Conservation (phyloP, 495 filamentous ascomycete species). For the Aspergillus ostianus region DNA sequence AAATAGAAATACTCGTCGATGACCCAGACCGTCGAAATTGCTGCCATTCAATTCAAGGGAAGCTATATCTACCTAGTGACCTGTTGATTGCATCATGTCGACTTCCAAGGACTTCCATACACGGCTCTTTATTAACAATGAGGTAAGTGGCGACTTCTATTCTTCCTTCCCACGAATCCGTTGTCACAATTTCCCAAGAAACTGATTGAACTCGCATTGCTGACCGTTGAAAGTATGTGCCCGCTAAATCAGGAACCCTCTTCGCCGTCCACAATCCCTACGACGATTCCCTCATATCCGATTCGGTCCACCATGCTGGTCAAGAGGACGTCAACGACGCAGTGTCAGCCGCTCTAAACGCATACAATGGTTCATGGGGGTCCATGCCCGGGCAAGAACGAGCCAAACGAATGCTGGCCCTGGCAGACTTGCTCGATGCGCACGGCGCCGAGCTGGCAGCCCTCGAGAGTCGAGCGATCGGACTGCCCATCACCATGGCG, state of each 20-base stretch:
- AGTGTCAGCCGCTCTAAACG: slow-evolving; percentile 9
- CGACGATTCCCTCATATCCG: slow-evolving; percentile 9
- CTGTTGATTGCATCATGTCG: neutral
- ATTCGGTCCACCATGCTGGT: slow-evolving; percentile 8
- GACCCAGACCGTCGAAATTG: too few species aligned
- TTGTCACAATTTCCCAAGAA: neutral
- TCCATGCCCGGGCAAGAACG: slow-evolving; percentile 4
- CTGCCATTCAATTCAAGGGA: too few species aligned
- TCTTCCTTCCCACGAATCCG: neutral
- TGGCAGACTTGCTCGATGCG: slow-evolving; percentile 14
- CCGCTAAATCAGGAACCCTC: slow-evolving; percentile 2
- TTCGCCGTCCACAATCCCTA: slow-evolving; percentile 13
- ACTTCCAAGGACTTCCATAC: slow-evolving; percentile 4
- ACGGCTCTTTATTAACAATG: slow-evolving; percentile 16
- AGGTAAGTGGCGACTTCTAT: slow-evolving; percentile 5
- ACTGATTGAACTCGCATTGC: neutral
- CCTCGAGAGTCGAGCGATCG: slow-evolving; percentile 1
- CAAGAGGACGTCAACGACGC: slow-evolving; percentile 12
- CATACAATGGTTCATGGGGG: slow-evolving; percentile 12
- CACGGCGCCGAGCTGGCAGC: neutral
- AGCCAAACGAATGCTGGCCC: slow-evolving; percentile 13
- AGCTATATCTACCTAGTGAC: too few species aligned
- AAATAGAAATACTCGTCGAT: too few species aligned
- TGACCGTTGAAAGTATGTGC: slow-evolving; percentile 9
- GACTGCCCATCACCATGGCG: slow-evolving; percentile 2